Base-by-base conservation (phyloP, 1,139 yeast species). In the Magnusiomyces paraingens region DNA sequence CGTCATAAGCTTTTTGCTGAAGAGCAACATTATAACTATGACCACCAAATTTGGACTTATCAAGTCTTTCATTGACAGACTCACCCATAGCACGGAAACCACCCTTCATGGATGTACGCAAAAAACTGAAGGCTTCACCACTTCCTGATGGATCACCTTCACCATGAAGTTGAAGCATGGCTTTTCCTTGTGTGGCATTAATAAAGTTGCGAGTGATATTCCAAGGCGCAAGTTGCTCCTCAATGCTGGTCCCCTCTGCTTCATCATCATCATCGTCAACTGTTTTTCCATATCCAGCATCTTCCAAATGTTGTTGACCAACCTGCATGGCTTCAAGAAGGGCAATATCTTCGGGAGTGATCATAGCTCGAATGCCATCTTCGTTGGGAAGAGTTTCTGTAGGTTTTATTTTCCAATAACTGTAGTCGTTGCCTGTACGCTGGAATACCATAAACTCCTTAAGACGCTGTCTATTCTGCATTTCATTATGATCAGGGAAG, bases 361-460 rank as follows among this genome's bases (percentile, higher is more conserved):
- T 85, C 86, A 94, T 83, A n/a, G 84, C 74, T 58, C 95, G 77
- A 4, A 88, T 83, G 51, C 82, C 85, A 50, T 86, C 95, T 65
- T 86, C 94, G 47, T 76, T 79, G 0, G 96, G 94, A 14, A 91
- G 75, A 2, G 80, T 77, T 54, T 84, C 90, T 18, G 81, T 78
- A 21, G 82, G 80, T 63, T 89, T 89, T 55, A 94, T 78, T 64
- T 90, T 93, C 99, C 99, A 94, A 65, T 75, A 87, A 2, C 98
- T 96, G 66, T 90, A 96, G 66, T 93, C 98, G 32, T 86, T 91
- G 14, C 99, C 99, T 46, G 86, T 83, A 62, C 98, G 78, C 71
- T 91, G 98, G 64, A 88, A 94, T 65, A 91, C 98, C 99, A 94
- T 94, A 62, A 94, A 94, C 70, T 94, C 99, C 68, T 94, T 94